Percentiles rank a stretch among this genome's conserved stretches.
Conservation (phyloP, 345 rosid genomes). For the Pelargonium nanum region DNA sequence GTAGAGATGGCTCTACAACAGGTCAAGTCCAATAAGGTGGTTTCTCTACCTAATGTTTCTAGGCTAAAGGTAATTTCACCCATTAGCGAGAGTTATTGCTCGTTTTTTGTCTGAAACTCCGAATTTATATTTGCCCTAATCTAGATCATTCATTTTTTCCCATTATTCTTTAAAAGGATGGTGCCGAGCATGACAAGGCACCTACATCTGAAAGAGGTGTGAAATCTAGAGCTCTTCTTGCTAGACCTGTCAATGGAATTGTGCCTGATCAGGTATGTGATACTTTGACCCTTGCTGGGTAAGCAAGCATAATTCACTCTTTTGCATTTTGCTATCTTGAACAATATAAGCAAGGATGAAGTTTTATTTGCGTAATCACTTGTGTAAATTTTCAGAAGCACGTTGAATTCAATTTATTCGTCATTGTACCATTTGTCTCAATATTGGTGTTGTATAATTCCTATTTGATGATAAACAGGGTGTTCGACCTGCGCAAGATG, state of each 20-base stretch:
- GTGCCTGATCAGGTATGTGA: constrained; percentile 71
- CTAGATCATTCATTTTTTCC: constrained; percentile 6
- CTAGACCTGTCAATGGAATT: constrained; percentile 78
- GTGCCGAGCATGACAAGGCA: constrained; percentile 64
- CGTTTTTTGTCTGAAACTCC: constrained; percentile 1
- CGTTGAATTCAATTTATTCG: background rate
- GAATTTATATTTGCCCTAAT: background rate
- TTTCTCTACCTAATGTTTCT: constrained; percentile 36
- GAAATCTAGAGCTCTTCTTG: constrained; percentile 70
- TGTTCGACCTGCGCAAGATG: constrained; percentile 40
- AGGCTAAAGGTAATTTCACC: constrained; percentile 48
- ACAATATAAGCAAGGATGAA: background rate
- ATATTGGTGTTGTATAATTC: constrained; percentile 7
- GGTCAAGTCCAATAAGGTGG: constrained; percentile 51
- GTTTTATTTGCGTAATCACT: too few relatives aligned
- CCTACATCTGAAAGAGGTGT: constrained; percentile 55
- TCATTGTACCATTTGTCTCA: too few relatives aligned
- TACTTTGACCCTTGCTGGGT: too few relatives aligned
- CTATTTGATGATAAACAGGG: constrained; percentile 30
- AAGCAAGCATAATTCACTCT: too few relatives aligned
- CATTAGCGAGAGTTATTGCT: constrained; percentile 4
- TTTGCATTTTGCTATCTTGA: background rate
- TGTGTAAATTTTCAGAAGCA: too few relatives aligned
- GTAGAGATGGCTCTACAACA: constrained; percentile 69
- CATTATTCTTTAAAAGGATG: constrained; percentile 32